Conservation (phyloP, 352 stramenopile genomes). For the Globisporangium barbulae region DNA sequence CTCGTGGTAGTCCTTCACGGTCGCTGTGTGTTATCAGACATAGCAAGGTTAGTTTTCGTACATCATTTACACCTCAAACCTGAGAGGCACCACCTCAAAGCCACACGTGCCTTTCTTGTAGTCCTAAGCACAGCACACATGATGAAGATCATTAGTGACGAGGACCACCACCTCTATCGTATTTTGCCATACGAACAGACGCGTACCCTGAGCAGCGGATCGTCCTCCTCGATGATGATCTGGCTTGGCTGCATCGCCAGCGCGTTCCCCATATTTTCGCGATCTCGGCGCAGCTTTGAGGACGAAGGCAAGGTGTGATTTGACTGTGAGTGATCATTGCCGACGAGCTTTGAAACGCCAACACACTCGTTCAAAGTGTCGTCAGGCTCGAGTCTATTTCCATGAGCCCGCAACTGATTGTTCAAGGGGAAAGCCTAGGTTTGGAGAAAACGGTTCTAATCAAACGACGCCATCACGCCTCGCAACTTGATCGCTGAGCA, state of each 20-base stretch:
- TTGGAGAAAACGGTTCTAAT: neutral
- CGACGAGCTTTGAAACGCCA: neutral
- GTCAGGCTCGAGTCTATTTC: neutral
- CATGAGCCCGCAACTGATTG: neutral
- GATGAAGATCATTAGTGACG: neutral
- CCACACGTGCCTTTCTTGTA: slow-evolving; percentile 27
- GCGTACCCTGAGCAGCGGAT: slow-evolving; percentile 34
- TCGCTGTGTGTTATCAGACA: slow-evolving; percentile 14
- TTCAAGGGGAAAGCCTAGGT: neutral
- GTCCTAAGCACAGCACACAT: slow-evolving; percentile 16
- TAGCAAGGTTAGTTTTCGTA: neutral
- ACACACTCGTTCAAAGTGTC: neutral
- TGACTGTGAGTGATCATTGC: neutral
- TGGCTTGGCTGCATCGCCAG: slow-evolving; percentile 26
- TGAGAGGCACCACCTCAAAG: no score
- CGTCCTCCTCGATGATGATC: slow-evolving; percentile 49
- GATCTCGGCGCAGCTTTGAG: neutral
- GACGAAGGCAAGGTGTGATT: neutral
- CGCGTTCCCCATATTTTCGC: slow-evolving; percentile 37
- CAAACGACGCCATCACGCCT: neutral
- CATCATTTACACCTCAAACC: neutral
- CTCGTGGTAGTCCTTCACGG: slow-evolving; percentile 37
- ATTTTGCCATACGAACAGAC: neutral
- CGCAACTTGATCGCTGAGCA: neutral
- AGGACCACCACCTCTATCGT: neutral